Evolutionary conservation across 768 basidiomycete species (phyloP).

Genomic region (Boletus pseudopeckii): DNA sequence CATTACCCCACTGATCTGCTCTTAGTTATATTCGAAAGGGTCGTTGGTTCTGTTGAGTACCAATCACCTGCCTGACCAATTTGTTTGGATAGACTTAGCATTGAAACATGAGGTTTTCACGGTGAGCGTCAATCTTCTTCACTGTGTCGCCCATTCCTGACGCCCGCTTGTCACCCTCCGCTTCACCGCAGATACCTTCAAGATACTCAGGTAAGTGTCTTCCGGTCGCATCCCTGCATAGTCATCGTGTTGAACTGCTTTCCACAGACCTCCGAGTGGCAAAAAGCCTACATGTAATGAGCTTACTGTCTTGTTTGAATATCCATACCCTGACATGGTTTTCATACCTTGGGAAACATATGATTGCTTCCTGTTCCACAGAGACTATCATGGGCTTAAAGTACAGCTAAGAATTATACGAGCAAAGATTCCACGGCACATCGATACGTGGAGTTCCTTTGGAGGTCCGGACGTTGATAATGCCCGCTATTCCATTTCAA

Average conservation of each 20-base stretch:
- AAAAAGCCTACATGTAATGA: conserved; percentile 32
- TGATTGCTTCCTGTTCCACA: conserved; percentile 24
- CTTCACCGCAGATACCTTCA: conserved; percentile 53
- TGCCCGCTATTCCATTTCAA: neutral
- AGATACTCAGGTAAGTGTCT: conserved; percentile 56
- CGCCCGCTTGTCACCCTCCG: neutral
- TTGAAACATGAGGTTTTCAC: conserved; percentile 54
- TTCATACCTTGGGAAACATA: neutral
- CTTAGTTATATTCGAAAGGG: neutral
- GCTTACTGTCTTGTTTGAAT: neutral
- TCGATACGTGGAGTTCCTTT: conserved; percentile 13
- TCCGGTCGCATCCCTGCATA: neutral
- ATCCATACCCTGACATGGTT: neutral
- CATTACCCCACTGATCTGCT: neutral
- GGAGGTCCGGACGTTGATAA: conserved; percentile 1
- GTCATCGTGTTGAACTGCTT: neutral
- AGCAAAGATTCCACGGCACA: conserved; percentile 24
- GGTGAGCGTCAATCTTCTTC: conserved; percentile 34
- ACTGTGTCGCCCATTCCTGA: neutral
- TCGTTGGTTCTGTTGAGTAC: neutral
- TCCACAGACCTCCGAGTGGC: conserved; percentile 62
- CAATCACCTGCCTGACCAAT: neutral
- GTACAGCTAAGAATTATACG: conserved; percentile 58
- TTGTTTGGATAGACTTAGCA: neutral
- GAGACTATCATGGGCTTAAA: conserved; percentile 73